Base-by-base conservation (phyloP, 306 rosid species). In the Ceratonia siliqua region DNA sequence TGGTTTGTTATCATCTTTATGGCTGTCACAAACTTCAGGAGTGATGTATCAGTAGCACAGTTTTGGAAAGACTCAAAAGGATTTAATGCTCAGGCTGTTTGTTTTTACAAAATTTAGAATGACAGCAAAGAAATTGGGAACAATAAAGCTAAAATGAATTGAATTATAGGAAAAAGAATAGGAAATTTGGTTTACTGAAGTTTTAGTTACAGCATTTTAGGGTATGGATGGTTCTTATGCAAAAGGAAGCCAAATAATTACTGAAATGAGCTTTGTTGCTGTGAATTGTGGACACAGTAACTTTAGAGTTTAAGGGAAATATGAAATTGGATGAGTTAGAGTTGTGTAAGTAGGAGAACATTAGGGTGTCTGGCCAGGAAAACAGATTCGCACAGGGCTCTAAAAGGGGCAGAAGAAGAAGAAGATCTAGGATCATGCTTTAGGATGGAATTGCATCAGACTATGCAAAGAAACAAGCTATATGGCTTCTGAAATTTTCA, bases 11-110 rank as follows among this genome's bases (percentile, higher is more conserved):
- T 48, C 36, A 54, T 55, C 38, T 56, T 70, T 36, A 15, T 62
- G 25, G 73, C 13, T 69, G 53, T 46, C 46, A 30, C 64, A 72
- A 79, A 25, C 64, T 76, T 76, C 64, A 66, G 20, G 66, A 27
- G 68, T 68, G 72, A 42, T 35, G 30, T 70, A 6, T 58, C 73
- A 20, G 56, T 59, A 18, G 54, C 39, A 25, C 59, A 74, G 55
- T 32, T 68, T 50, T 68, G 27, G 55, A 75, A 41, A 81, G 70
- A 65, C 80, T 32, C 18, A 46, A 53, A 46, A 30, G 10, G 73
- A 30, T 38, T 62, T 27, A 33, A 55, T 53, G 56, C 54, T 39
- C 18, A 42, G 35, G 43, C 27, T 43, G n/a, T 62, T 70, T 54
- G 25, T 3, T 75, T 80, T 24, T 75, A 42, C 11, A 15, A 12